Evolutionary conservation across 345 rosid species (phyloP), one percentile per base, ranked within the genome.

Genomic region (Geranium rotundifolium): DNA sequence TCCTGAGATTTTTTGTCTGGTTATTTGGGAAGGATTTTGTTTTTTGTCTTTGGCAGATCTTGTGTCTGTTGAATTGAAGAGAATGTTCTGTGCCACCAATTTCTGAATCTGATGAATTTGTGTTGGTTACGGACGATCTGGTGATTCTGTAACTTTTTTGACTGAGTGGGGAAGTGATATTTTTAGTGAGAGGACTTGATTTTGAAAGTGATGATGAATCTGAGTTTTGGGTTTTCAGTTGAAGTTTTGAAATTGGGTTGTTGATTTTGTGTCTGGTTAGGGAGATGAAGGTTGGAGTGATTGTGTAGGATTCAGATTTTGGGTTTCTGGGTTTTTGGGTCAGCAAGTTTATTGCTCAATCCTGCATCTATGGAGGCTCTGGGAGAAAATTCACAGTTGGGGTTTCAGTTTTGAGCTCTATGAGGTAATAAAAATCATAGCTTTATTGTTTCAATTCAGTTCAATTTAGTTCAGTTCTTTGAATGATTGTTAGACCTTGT

Each of bases 231-330:
- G 67, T 46, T 39, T 61, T 63, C 57, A 49, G 59, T 57, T 23
- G 18, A 29, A 17, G 15, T 27, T 19, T 29, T 59, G 39, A 59
- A 59, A 12, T 59, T 59, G 34, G 60, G 27, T 57, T 19, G n/a
- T 19, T 6, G 27, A 27, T 18, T 57, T 23, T 23, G 27, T 23
- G 19, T 57, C 19, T 19, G 20, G 27, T 57, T 19, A 3, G 20
- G 5, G 8, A 17, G 29, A 19, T 57, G 60, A 19, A 29, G 60
- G 30, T 19, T 29, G 19, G 60, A 19, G 30, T 23, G 30, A 57
- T 56, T 17, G 62, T 56, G 65, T 34, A 68, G 71, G 56, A 37
- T 61, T 65, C 62, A 56, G 60, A 61, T 68, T 58, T 65, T 63
- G 61, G 27, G 27, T 66, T 67, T 60, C 30, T 17, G 63, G 19